These are phyloP conservation scores for Aspergillus sojae DNA, from an alignment of 2,329 filamentous ascomycete genomes.

Conservation along the genomic window DNA sequence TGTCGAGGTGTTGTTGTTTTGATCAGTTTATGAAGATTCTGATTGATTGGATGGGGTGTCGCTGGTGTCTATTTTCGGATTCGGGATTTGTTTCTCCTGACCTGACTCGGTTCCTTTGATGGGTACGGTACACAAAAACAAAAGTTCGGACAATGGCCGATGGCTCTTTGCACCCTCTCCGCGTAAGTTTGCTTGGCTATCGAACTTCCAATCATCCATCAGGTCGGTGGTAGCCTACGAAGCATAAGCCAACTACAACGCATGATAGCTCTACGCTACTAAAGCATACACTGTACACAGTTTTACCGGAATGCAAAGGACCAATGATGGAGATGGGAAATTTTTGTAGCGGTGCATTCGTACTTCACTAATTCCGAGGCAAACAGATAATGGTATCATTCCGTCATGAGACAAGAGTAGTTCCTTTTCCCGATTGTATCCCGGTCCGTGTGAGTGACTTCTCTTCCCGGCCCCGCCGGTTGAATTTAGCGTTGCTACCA, in stretches of 20 bases:
- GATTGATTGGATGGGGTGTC: too few relatives aligned
- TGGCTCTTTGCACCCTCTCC: neutral
- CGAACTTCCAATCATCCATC: neutral
- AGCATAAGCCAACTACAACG: neutral
- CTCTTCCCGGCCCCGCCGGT: neutral
- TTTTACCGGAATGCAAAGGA: neutral
- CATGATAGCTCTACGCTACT: neutral
- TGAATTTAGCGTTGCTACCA: neutral
- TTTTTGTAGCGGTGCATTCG: neutral
- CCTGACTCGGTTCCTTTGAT: neutral
- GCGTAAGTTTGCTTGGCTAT: neutral
- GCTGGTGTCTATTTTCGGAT: too few relatives aligned
- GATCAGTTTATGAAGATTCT: too few relatives aligned
- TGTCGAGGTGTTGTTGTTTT: too few relatives aligned
- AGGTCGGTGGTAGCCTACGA: neutral
- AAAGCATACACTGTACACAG: neutral
- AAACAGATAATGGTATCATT: neutral
- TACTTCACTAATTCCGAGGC: neutral
- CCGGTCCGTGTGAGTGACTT: neutral
- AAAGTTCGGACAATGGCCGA: neutral
- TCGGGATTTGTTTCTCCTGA: neutral
- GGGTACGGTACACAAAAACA: too few relatives aligned
- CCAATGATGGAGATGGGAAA: neutral
- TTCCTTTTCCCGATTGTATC: conserved; percentile 1
- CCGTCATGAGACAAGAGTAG: neutral